Evolutionary conservation across 257 asterid genomes (phyloP).

Genomic region (Prunella vulgaris): DNA sequence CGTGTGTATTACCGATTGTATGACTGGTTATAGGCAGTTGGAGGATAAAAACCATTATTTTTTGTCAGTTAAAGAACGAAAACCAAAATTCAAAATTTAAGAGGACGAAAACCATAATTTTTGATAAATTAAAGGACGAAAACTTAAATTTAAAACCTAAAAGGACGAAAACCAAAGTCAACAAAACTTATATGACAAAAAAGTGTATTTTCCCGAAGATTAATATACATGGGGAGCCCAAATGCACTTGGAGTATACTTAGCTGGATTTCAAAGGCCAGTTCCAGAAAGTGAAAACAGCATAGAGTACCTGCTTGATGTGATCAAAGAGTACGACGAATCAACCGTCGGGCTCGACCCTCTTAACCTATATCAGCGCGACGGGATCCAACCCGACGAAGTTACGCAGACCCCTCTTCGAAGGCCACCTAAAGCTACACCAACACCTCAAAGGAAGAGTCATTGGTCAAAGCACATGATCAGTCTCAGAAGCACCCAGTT

Average conservation of each 20-base stretch:
- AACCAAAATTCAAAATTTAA: too few relatives aligned
- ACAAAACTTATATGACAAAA: too few relatives aligned
- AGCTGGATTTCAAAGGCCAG: conserved; percentile 65
- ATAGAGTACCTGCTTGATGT: conserved; percentile 76
- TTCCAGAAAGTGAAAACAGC: conserved; percentile 78
- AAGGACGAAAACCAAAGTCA: too few relatives aligned
- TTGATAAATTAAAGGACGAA: too few relatives aligned
- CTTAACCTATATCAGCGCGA: conserved; percentile 61
- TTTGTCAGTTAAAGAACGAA: too few relatives aligned
- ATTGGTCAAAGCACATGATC: conserved; percentile 50
- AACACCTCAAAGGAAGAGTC: conserved; percentile 37
- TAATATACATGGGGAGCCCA: conserved; percentile 68
- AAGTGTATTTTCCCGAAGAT: too few relatives aligned
- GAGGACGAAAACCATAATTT: too few relatives aligned
- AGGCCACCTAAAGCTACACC: conserved; percentile 36
- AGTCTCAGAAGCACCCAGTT: conserved; percentile 53
- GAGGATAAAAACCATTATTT: too few relatives aligned
- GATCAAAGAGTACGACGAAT: conserved; percentile 81
- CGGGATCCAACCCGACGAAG: conserved; percentile 60
- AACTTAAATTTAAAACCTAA: too few relatives aligned
- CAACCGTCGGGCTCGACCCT: conserved; percentile 72
- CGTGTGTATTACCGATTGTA: too few relatives aligned
- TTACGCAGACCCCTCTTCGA: conserved; percentile 49
- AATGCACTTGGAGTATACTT: conserved; percentile 41
- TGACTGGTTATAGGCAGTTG: too few relatives aligned